Evolutionary conservation across 1,284 basidiomycete species (phyloP), one percentile per base, ranked within the genome.

Genomic region (Tetrapyrgos nigripes): DNA sequence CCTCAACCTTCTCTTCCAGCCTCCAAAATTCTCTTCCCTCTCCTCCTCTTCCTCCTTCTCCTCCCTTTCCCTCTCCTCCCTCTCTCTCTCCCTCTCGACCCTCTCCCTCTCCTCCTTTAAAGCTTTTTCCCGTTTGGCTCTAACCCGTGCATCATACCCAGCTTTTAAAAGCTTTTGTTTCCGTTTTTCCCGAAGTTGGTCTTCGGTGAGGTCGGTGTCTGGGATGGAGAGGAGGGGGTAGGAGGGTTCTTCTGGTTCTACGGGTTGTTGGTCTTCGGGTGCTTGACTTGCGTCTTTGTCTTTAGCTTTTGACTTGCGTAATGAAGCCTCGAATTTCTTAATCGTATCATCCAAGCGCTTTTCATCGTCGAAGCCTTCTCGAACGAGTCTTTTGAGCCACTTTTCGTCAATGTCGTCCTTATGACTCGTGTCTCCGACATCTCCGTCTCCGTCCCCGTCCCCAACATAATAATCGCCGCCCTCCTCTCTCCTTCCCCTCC

Each of bases 151-250:
- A 58, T 99, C 97, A 75, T 92, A 96, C 0, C 94, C 95, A 0
- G 96, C 95, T 76, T 98, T 99, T 79, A 97, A 81, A 35, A 99
- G 80, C 61, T 89, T 91, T 74, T 99, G 97, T 66, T 91, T 92
- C 67, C 91, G 89, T 79, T 99, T 99, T 75, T 99, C 97, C 73
- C 94, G 98, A 49, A 98, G 70, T 14, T 89, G 85, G 49, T 98
- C 96, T 70, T 98, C 96, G 66, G 94, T 94, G 21, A 99, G 83
- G 85, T 93, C 92, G 19, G 87, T 90, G 74, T 99, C 97, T 0
- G 96, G 94, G 1, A 93, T 83, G 66, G 98, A 95, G 14, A 97
- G 79, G 2, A 99, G 82, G 5, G 94, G 95, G 78, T 96, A 99
- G 0, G 86, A 86, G 8, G 91, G 89, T 60, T 95, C 94, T 70